phyloP scores from a whole-genome alignment of 2,329 filamentous ascomycete species.

The Parafenestella ontariensis region DNA sequence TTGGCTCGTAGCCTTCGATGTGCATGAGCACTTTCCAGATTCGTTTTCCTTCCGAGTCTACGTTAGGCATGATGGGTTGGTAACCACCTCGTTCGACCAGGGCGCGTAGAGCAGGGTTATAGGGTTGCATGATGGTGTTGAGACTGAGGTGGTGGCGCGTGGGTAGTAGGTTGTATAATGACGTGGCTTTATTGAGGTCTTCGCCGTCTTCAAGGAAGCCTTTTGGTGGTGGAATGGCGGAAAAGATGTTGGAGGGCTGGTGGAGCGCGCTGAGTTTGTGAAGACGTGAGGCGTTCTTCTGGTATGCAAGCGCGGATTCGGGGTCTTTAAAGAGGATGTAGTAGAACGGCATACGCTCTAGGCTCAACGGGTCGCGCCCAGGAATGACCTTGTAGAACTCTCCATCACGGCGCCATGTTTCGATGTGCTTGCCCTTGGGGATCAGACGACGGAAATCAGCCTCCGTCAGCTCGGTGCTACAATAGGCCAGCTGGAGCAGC shows the following conservation, averaged over 20 bases:
- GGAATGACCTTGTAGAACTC: constrained; percentile 71
- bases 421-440: constrained; percentile 67
- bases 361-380: constrained; percentile 67
- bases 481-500: constrained; percentile 64
- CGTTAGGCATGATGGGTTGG: constrained; percentile 34
- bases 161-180: constrained; percentile 58
- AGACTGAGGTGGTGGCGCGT: constrained; percentile 29
- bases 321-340: constrained; percentile 71
- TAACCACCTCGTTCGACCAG: constrained; percentile 44
- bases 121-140: constrained; percentile 43
- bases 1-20: constrained; percentile 46
- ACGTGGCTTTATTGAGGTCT: constrained; percentile 52
- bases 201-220: constrained; percentile 56
- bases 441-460: constrained; percentile 75
- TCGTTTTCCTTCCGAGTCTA: constrained; percentile 16
- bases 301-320: constrained; percentile 68
- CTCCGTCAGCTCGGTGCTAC: constrained; percentile 60
- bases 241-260: constrained; percentile 51
- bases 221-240: constrained; percentile 52
- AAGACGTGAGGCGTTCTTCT: constrained; percentile 61
- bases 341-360: constrained; percentile 70
- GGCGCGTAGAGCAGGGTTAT: constrained; percentile 51
- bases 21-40: constrained; percentile 44
- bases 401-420: constrained; percentile 66
- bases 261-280: constrained; percentile 57